phyloP scores from a whole-genome alignment of 192 early-diverging fungal genomes.

The Coemansia sp. region DNA sequence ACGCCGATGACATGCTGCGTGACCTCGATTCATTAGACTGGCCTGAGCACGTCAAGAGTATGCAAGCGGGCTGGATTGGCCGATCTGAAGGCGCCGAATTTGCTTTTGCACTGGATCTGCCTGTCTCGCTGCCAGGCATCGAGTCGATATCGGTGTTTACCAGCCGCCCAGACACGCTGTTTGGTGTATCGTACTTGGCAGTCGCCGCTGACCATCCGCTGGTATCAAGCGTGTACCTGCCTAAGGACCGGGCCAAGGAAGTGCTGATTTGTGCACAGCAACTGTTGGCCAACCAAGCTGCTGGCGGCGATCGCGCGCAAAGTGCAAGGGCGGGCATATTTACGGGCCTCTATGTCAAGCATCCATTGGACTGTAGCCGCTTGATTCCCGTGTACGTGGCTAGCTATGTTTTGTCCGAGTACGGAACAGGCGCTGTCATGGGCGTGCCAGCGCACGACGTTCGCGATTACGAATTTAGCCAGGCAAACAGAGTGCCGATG shows the following conservation, averaged over 20 bases:
- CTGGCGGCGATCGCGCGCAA: constrained; percentile 14
- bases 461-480: constrained; percentile 69
- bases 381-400: constrained; percentile 68
- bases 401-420: constrained; percentile 70
- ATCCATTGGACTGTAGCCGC: constrained; percentile 57
- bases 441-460: constrained; percentile 80
- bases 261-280: constrained; percentile 20
- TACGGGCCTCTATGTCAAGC: constrained; percentile 62
- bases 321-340: constrained; percentile 45
- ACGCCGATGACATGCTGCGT: constrained; percentile 73
- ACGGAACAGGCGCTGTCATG: constrained; percentile 83
- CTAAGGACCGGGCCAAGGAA: constrained; percentile 4
- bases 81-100: constrained; percentile 78
- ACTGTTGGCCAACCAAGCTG: constrained; percentile 16
- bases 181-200: constrained; percentile 71
- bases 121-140: background rate
- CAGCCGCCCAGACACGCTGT: constrained; percentile 73
- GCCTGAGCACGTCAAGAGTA: constrained; percentile 84
- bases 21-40: constrained; percentile 79
- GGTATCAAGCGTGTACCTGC: constrained; percentile 12
- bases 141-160: constrained; percentile 66
- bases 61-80: constrained; percentile 94
- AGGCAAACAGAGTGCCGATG: constrained; percentile 48
- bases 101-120: constrained; percentile 46
- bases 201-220: constrained; percentile 66